Evolutionary conservation across 768 basidiomycete species (phyloP), one percentile per base, ranked within the genome.

Genomic region (Lentinula raphanica): DNA sequence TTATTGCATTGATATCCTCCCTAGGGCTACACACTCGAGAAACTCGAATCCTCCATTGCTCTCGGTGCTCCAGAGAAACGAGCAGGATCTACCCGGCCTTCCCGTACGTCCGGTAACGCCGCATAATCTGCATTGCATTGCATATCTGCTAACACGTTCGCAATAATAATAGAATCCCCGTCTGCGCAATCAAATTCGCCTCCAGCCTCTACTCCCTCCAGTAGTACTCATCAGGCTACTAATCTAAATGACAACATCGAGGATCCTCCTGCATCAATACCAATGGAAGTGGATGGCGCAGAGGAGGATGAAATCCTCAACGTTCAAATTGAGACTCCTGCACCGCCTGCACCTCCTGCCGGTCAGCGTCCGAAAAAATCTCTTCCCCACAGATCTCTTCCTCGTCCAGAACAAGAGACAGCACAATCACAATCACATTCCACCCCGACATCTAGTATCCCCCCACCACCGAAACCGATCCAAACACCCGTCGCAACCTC

Each of bases 21-120:
- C 49, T 63, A 91, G 88, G 79, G 77, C 54, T 88, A 84, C 64
- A 87, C 84, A 9, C 72, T 91, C 19, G 90, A 92, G 73, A 90
- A 89, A 67, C 69, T 92, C 3, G 90, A 91, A 54, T 84, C 87
- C 3, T 79, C 73, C 58, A 73, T 89, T 29, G 72, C 65, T n/a
- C 72, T 90, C 6, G 64, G 67, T 19, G 64, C 66, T 35, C 49
- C 63, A 25, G 68, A 74, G 25, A 36, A 72, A 1, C 58, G 66
- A 17, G 69, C 65, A 46, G 70, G 69, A 40, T 50, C 70, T 21
- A 70, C 67, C 56, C 56, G 68, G 39, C 58, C 59, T 3, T 68
- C 65, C 8, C 62, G 71, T 7, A 69, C 46, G 53, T 62, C 74
- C 29, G 74, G 68, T 31, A 71, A 49, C 31, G 27, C 55, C 40